Conservation (phyloP, 2,329 filamentous ascomycete species). For the Aspergillus ochraceoroseus region DNA sequence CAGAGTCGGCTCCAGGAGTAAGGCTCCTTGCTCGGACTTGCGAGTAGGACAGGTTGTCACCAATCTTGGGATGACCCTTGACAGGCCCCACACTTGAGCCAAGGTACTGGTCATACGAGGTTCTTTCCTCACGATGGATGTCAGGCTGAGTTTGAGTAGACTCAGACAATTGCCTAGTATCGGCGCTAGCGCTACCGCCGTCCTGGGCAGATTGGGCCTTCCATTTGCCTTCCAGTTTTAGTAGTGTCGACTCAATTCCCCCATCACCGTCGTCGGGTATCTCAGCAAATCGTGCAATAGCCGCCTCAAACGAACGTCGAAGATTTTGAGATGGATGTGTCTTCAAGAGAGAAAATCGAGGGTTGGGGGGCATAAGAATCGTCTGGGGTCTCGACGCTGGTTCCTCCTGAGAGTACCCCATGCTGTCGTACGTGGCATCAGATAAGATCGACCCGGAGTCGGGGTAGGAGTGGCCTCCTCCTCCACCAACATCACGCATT, state of each 20-base stretch:
- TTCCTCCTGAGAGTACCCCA: constrained; percentile 16
- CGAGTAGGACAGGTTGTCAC: constrained; percentile 25
- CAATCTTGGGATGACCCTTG: constrained; percentile 25
- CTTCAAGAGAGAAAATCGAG: constrained; percentile 42
- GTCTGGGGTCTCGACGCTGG: constrained; percentile 25
- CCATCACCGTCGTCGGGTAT: constrained; percentile 87
- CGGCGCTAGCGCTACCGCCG: neutral
- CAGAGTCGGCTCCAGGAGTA: constrained; percentile 37
- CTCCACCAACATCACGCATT: constrained; percentile 60
- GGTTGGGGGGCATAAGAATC: constrained; percentile 30
- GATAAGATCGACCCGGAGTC: constrained; percentile 38
- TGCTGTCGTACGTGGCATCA: constrained; percentile 32
- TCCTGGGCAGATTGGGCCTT: constrained; percentile 10
- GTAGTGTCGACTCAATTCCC: constrained; percentile 83
- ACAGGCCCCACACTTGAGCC: constrained; percentile 19
- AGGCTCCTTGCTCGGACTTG: constrained; percentile 26
- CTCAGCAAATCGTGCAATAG: constrained; percentile 78
- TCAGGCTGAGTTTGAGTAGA: neutral
- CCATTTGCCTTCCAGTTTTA: constrained; percentile 87
- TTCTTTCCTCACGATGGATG: constrained; percentile 7
- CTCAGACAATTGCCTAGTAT: constrained; percentile 2
- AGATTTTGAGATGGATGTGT: constrained; percentile 55
- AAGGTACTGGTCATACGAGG: neutral
- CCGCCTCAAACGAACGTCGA: constrained; percentile 74
- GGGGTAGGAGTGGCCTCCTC: constrained; percentile 52